Percentiles rank a stretch among this genome's conserved stretches.
phyloP scores from a whole-genome alignment of 129 eudicot genomes.

The Heracleum sosnowskyi region DNA sequence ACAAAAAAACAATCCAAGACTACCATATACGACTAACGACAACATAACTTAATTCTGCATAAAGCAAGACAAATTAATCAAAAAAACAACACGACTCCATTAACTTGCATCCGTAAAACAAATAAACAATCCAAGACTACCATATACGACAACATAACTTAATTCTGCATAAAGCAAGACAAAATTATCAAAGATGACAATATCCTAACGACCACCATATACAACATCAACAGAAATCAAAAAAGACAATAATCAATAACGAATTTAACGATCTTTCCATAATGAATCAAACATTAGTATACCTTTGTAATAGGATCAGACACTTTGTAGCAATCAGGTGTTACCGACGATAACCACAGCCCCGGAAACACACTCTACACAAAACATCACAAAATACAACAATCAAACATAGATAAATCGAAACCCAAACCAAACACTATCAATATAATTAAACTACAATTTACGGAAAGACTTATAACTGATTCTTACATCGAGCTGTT shows the following conservation, averaged over 20 bases:
- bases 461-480: neutral
- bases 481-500: constrained; percentile 10
- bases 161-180: neutral
- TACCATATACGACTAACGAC: too few relatives aligned
- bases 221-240: neutral
- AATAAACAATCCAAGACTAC: neutral
- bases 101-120: too few relatives aligned
- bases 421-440: neutral
- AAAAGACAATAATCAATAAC: neutral
- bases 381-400: neutral
- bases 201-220: neutral
- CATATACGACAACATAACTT: constrained; percentile 1
- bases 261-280: neutral
- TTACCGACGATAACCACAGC: constrained; percentile 21
- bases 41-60: too few relatives aligned
- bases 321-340: constrained; percentile 37
- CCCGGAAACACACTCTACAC: constrained; percentile 32
- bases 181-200: neutral
- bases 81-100: too few relatives aligned
- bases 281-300: neutral
- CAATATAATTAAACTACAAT: neutral
- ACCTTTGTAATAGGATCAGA: constrained; percentile 24
- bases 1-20: too few relatives aligned
- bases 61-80: too few relatives aligned
- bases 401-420: neutral